Evolutionary conservation across 2,329 filamentous ascomycete genomes (phyloP).

Genomic region (Exserohilum turcica): DNA sequence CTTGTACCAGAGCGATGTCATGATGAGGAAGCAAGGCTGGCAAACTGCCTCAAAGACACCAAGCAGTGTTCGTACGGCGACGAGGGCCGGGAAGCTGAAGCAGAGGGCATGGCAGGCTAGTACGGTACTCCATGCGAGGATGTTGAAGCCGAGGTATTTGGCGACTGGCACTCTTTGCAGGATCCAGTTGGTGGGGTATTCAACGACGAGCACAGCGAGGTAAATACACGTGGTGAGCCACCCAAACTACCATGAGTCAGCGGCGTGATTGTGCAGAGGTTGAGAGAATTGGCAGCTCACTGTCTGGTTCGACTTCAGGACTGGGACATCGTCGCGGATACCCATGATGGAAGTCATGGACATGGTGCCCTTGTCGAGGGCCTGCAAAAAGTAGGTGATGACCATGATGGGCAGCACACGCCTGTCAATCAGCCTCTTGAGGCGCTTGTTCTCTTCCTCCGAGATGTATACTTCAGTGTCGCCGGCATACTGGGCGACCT

Average conservation of each 20-base stretch:
- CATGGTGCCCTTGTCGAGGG: slow-evolving; percentile 70
- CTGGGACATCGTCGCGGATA: slow-evolving; percentile 52
- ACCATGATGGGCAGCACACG: slow-evolving; percentile 74
- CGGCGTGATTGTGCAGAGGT: neutral
- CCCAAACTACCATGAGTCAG: slow-evolving; percentile 57
- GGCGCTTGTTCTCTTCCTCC: slow-evolving; percentile 63
- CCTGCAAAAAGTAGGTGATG: slow-evolving; percentile 71
- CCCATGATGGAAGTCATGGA: slow-evolving; percentile 68
- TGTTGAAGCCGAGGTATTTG: slow-evolving; percentile 68
- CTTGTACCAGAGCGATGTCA: slow-evolving; percentile 73
- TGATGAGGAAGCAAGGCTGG: slow-evolving; percentile 70
- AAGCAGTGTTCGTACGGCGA: slow-evolving; percentile 67
- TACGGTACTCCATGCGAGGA: slow-evolving; percentile 66
- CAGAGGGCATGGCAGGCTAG: slow-evolving; percentile 67
- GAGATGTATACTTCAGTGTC: slow-evolving; percentile 62
- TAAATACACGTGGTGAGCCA: slow-evolving; percentile 79
- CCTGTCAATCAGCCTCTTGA: slow-evolving; percentile 69
- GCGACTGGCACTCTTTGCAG: slow-evolving; percentile 69
- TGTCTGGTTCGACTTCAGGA: slow-evolving; percentile 32
- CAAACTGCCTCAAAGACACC: slow-evolving; percentile 74
- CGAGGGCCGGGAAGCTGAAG: slow-evolving; percentile 63
- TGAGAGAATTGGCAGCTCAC: slow-evolving; percentile 21
- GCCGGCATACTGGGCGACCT: slow-evolving; percentile 71
- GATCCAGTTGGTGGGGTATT: slow-evolving; percentile 72
- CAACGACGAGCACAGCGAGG: slow-evolving; percentile 70